These are phyloP conservation scores for Leishmania gerbilli DNA, from an alignment of 208 protist genomes.

Conservation along the genomic window DNA sequence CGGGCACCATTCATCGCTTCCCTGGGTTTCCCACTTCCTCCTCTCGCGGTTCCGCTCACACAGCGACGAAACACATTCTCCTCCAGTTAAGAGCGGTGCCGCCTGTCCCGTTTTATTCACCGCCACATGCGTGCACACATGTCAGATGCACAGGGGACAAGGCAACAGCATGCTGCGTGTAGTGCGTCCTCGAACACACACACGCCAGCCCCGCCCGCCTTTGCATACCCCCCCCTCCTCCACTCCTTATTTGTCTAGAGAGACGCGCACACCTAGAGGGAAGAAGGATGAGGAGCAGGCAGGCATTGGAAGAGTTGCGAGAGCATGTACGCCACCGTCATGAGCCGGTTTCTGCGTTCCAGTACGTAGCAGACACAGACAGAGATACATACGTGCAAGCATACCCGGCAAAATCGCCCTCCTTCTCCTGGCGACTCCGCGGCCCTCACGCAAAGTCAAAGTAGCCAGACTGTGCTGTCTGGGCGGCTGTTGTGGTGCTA, in stretches of 20 bases:
- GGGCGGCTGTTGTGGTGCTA: constrained; percentile 2
- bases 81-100: neutral
- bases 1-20: neutral
- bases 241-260: neutral
- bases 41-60: neutral
- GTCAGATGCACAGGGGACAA: neutral
- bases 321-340: neutral
- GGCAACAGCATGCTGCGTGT: neutral
- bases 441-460: constrained; percentile 26
- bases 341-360: too few species aligned
- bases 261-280: neutral
- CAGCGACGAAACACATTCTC: too few species aligned
- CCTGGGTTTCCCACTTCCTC: neutral
- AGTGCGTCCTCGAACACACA: neutral
- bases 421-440: neutral
- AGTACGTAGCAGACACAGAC: neutral
- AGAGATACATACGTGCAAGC: neutral
- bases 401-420: neutral
- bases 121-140: neutral
- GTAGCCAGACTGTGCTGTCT: constrained; percentile 19
- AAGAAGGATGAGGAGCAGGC: neutral
- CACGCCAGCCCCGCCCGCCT: neutral
- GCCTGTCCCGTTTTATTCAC: too few species aligned
- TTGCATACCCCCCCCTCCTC: neutral
- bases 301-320: neutral